A percentile compares a stretch with the other conserved stretches of the same genome.
Evolutionary conservation across 208 protist genomes (phyloP).

Genomic region (Crithidia acanthocephali): DNA sequence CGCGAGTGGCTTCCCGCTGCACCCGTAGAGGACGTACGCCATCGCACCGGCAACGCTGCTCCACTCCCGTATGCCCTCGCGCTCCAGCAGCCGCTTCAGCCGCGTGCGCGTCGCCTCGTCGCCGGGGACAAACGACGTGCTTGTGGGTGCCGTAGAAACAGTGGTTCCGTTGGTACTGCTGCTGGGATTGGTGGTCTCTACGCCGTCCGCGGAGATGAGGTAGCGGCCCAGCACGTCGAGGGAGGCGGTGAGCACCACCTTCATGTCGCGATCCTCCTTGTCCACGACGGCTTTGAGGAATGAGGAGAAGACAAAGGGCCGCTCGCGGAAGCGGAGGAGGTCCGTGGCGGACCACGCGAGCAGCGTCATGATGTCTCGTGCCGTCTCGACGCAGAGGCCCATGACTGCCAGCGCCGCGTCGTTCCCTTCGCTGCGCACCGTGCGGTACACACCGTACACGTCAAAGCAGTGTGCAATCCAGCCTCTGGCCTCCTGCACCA

Average conservation of each 20-base stretch:
- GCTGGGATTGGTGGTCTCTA: background rate
- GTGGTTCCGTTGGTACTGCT: background rate
- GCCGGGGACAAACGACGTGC: background rate
- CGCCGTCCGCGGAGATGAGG: slow-evolving; percentile 13
- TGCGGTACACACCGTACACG: slow-evolving; percentile 25
- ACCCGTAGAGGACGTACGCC: slow-evolving; percentile 35
- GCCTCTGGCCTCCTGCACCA: slow-evolving; percentile 12
- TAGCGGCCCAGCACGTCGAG: slow-evolving; percentile 38
- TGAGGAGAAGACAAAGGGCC: slow-evolving; percentile 37
- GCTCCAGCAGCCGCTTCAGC: slow-evolving; percentile 26
- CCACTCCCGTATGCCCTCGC: slow-evolving; percentile 24
- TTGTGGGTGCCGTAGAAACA: background rate
- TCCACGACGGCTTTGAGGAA: slow-evolving; percentile 33
- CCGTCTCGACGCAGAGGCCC: slow-evolving; percentile 32
- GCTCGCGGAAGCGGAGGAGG: slow-evolving; percentile 37
- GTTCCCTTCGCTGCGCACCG: background rate
- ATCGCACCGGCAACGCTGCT: slow-evolving; percentile 15
- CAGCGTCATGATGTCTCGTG: slow-evolving; percentile 23
- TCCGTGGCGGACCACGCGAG: slow-evolving; percentile 37
- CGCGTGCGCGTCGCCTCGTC: slow-evolving; percentile 5
- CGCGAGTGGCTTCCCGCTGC: slow-evolving; percentile 8
- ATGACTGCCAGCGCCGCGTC: slow-evolving; percentile 25
- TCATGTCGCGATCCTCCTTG: slow-evolving; percentile 37
- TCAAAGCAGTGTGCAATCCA: slow-evolving; percentile 33
- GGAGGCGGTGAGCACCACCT: slow-evolving; percentile 26